phyloP scores from a whole-genome alignment of 257 asterid species.

The Nicotiana paniculata region DNA sequence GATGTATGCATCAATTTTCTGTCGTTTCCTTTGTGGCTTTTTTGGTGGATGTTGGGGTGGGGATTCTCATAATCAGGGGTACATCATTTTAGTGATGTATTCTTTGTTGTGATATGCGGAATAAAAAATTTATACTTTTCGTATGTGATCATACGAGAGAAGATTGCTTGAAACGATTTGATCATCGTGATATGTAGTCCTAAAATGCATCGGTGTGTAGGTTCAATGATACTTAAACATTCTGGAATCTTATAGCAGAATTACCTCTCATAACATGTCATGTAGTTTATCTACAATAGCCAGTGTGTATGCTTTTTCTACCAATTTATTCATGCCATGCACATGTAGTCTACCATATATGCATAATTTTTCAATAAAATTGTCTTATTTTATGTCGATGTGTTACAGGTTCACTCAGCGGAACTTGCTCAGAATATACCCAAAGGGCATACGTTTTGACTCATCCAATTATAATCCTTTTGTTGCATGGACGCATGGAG shows the following conservation, averaged over 20 bases:
- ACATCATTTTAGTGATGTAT: not conserved
- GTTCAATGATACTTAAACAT: not conserved
- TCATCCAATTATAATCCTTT: constrained; percentile 90
- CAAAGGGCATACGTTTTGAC: constrained; percentile 74
- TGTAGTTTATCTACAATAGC: not conserved
- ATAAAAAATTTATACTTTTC: not conserved
- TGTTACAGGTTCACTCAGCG: constrained; percentile 63
- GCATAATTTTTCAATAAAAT: not conserved
- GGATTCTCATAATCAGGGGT: not conserved
- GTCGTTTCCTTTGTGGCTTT: not conserved
- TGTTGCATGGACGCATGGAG: constrained; percentile 86
- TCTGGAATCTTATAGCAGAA: not conserved
- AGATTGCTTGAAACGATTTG: not conserved
- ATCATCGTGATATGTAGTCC: not conserved
- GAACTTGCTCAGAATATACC: constrained; percentile 71
- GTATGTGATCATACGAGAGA: not conserved
- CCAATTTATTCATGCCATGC: not conserved
- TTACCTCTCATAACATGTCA: not conserved
- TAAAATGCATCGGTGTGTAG: not conserved
- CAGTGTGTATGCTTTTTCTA: not conserved
- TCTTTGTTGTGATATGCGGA: not conserved
- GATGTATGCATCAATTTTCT: not conserved
- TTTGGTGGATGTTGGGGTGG: not conserved
- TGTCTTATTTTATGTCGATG: constrained; percentile 5
- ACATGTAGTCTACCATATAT: not conserved